phyloP scores from a whole-genome alignment of 179 eudicot genomes.

The Spergularia azorica region DNA sequence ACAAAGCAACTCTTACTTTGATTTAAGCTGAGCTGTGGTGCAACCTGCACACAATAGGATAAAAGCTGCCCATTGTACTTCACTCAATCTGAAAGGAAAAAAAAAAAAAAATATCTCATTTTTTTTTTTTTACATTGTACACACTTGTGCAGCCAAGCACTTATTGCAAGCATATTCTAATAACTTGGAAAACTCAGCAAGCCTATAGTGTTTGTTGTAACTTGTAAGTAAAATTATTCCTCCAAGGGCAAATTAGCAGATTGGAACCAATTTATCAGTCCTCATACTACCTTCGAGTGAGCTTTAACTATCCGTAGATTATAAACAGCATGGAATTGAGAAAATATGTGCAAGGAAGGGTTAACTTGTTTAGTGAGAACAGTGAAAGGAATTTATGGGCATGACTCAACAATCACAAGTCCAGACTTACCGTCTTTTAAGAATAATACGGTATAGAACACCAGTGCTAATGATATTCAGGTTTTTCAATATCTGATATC shows the following conservation, averaged over 20 bases:
- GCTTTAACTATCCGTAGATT: background rate
- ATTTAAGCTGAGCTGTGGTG: slow-evolving; percentile 95
- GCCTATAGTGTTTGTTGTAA: background rate
- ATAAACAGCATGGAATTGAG: background rate
- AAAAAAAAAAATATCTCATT: slow-evolving; percentile 13
- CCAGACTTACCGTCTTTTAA: slow-evolving; percentile 67
- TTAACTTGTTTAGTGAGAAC: background rate
- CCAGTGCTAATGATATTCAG: slow-evolving; percentile 95
- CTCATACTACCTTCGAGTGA: too few relatives aligned
- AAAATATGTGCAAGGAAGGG: background rate
- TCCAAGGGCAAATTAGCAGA: background rate
- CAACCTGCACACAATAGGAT: slow-evolving; percentile 93
- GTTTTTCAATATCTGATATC: slow-evolving; percentile 96
- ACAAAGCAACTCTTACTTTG: slow-evolving; percentile 60
- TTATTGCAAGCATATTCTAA: background rate
- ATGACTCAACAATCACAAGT: background rate
- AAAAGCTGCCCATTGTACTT: slow-evolving; percentile 99
- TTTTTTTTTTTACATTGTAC: background rate
- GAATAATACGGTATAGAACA: slow-evolving; percentile 82
- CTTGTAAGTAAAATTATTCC: background rate
- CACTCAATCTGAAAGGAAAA: slow-evolving; percentile 62
- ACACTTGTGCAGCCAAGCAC: background rate
- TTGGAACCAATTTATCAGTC: background rate
- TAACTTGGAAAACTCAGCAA: background rate
- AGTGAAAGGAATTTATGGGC: background rate